Evolutionary conservation across 1,139 yeast species (phyloP).

Genomic region (Debaryomyces psychrophilus): DNA sequence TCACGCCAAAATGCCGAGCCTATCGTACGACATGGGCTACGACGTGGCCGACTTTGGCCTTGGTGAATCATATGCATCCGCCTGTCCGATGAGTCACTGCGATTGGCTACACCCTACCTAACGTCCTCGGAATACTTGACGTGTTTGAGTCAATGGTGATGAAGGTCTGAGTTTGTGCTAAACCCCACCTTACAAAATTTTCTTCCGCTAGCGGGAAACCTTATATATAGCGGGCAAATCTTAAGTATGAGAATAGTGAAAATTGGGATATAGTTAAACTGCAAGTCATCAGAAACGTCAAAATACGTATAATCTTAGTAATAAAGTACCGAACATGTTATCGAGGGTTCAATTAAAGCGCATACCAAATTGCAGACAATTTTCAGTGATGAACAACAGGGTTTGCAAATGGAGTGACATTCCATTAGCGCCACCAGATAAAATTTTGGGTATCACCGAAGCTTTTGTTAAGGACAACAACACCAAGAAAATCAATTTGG

Average conservation of each 20-base stretch:
- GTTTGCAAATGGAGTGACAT: conserved; percentile 43
- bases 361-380: conserved; percentile 19
- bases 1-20: not conserved
- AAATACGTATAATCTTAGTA: not conserved
- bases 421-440: conserved; percentile 73
- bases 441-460: conserved; percentile 68
- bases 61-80: conserved; percentile 8
- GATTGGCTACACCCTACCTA: not conserved
- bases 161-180: not conserved
- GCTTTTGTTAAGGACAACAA: conserved; percentile 48
- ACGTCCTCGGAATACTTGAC: conserved; percentile 8
- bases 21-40: not conserved
- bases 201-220: conserved; percentile 5
- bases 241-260: not conserved
- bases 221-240: not conserved
- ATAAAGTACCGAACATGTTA: conserved; percentile 12
- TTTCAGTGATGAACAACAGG: conserved; percentile 23
- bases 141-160: conserved; percentile 7
- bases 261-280: not conserved
- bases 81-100: conserved; percentile 6
- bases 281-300: not conserved
- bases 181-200: conserved; percentile 9
- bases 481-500: conserved; percentile 48
- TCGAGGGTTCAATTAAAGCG: conserved; percentile 15
- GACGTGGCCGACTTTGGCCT: not conserved